Base-by-base conservation (phyloP, 495 filamentous ascomycete species). In the Lichina pygmaea region DNA sequence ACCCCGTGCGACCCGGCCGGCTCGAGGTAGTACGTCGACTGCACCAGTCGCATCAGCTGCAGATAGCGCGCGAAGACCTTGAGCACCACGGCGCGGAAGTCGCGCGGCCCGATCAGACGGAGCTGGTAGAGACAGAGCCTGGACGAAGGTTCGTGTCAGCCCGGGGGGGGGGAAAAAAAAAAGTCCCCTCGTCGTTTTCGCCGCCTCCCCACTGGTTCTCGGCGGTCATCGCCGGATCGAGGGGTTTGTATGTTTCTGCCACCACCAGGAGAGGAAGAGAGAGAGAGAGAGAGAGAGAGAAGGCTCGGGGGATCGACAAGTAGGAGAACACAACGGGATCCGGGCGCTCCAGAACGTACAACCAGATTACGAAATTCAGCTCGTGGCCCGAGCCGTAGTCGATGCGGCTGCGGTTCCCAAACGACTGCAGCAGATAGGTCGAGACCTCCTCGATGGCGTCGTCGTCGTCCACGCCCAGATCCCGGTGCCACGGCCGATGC, bases 321-420 rank as follows among this genome's bases (percentile, higher is more conserved):
- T 2, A 39, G 36, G 13, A 15, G 13, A 15, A 39, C 2, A 39
- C 11, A 6, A 15, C 10, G 36, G 6, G 3, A 39, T 3, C 3
- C 11, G 6, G 6, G 36, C 10, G 1, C 10, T 11, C n/a, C 8
- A 47, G 7, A 45, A 48, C 47, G 30, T 24, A 17, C 34, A 95
- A 66, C 83, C 84, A 95, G 58, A 92, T 75, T 56, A 86, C 66
- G 58, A 95, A 93, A 58, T 97, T 93, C 43, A 97, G 68, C 60
- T 97, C 89, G 57, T 97, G 89, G 7, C 89, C 89, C 0, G 82
- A 91, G 51, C 89, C 89, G 60, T 97, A 97, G 62, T 97, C 89
- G 50, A 97, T 81, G n/a, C 89, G 72, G 32, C 72, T 69, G 42
- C 75, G 67, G 55, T 89, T 92, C 42, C 89, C 89, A 43, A 93